Conservation (phyloP, 2,329 filamentous ascomycete genomes). For the Colletotrichum lentis region DNA sequence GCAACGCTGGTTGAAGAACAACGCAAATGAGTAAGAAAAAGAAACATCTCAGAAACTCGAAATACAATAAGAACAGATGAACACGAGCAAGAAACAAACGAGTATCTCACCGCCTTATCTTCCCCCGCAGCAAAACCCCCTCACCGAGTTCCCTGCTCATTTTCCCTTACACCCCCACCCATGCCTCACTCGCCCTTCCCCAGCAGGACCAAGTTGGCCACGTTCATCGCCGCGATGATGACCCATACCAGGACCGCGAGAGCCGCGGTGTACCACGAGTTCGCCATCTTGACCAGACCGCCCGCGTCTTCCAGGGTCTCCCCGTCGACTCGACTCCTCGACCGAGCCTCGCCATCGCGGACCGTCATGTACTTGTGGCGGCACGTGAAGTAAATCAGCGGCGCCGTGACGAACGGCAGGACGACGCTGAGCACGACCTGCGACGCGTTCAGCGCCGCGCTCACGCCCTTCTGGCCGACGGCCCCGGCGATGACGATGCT, state of each 20-base stretch:
- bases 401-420: constrained; percentile 82
- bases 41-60: no score
- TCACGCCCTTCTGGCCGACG: constrained; percentile 75
- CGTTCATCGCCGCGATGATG: constrained; percentile 79
- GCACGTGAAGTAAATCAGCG: constrained; percentile 86
- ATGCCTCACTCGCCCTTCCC: constrained; percentile 43
- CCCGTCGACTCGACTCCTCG: constrained; percentile 44
- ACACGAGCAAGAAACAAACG: background rate
- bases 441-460: constrained; percentile 74
- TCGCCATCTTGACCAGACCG: constrained; percentile 68
- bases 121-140: constrained; percentile 6
- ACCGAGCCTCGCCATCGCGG: constrained; percentile 51
- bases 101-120: background rate
- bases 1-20: constrained; percentile 4
- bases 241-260: constrained; percentile 72
- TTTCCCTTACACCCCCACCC: background rate
- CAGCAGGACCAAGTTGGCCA: constrained; percentile 76
- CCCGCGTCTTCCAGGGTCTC: constrained; percentile 35
- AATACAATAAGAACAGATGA: background rate
- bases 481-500: constrained; percentile 84
- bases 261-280: constrained; percentile 69
- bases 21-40: no score
- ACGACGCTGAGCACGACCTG: constrained; percentile 83
- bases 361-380: constrained; percentile 83
- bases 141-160: constrained; percentile 20